Conservation (phyloP, 2,329 filamentous ascomycete genomes). For the Aspergillus bombycis region DNA sequence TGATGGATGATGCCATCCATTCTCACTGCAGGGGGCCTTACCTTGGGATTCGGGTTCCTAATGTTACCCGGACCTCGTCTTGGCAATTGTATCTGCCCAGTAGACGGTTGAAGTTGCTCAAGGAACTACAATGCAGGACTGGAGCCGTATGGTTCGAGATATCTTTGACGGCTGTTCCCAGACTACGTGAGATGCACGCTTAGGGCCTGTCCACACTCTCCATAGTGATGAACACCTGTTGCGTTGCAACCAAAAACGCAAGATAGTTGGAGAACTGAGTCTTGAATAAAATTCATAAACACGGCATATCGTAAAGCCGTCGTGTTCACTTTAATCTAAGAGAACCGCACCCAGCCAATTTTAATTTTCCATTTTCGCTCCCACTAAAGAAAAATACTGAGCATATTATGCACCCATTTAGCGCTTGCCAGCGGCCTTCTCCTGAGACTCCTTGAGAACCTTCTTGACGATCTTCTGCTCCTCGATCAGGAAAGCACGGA, state of each 20-base stretch:
- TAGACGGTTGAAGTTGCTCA: background rate
- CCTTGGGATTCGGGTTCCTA: background rate
- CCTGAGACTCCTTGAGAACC: constrained; percentile 97
- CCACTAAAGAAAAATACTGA: constrained; percentile 40
- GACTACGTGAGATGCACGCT: constrained; percentile 3
- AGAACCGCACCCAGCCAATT: constrained; percentile 21
- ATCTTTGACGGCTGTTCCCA: background rate
- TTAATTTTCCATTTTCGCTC: constrained; percentile 39
- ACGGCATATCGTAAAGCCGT: constrained; percentile 4
- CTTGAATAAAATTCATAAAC: constrained; percentile 12
- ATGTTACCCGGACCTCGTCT: background rate
- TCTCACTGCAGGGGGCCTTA: background rate
- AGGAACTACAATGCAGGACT: background rate
- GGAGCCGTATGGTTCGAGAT: background rate
- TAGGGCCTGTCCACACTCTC: background rate
- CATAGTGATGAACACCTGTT: background rate
- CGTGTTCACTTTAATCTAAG: constrained; percentile 15
- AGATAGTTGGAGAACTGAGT: constrained; percentile 12
- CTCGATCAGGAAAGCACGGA: constrained; percentile 98
- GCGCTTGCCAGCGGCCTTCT: constrained; percentile 58
- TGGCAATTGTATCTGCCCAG: background rate
- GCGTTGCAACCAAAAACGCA: background rate
- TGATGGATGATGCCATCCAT: background rate
- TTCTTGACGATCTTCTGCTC: constrained; percentile 99
- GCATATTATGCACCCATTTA: constrained; percentile 41